A percentile compares a stretch with the other conserved stretches of the same genome.
These are phyloP conservation scores for Talaromyces sp. DNA, from an alignment of 2,329 filamentous ascomycete species.

Conservation along the genomic window DNA sequence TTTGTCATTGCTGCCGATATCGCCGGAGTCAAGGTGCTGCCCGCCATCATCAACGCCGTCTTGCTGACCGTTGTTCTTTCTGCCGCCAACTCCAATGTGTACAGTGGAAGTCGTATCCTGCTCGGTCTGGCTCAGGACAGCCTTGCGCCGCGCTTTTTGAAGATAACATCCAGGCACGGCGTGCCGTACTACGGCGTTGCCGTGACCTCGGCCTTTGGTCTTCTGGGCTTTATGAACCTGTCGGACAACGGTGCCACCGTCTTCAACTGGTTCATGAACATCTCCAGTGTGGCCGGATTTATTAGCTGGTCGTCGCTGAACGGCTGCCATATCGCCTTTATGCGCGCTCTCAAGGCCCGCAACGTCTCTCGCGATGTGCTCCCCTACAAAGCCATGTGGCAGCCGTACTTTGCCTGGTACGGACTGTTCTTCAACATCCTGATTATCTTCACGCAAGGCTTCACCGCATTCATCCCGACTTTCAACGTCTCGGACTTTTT, in stretches of 20 bases:
- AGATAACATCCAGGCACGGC: conserved; percentile 55
- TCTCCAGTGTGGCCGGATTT: conserved; percentile 64
- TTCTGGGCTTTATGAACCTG: conserved; percentile 65
- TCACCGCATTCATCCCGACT: conserved; percentile 59
- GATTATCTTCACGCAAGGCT: conserved; percentile 65
- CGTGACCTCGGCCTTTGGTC: conserved; percentile 54
- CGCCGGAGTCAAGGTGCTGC: conserved; percentile 61
- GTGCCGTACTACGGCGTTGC: conserved; percentile 61
- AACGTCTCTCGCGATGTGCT: conserved; percentile 53
- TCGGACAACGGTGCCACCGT: conserved; percentile 51
- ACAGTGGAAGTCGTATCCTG: conserved; percentile 65
- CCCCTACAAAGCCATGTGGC: conserved; percentile 58
- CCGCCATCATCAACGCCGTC: conserved; percentile 71
- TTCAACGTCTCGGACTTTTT: conserved; percentile 56
- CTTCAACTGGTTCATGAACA: conserved; percentile 70
- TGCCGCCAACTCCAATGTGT: conserved; percentile 73
- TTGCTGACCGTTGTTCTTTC: conserved; percentile 74
- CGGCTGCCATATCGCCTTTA: conserved; percentile 61
- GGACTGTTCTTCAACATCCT: conserved; percentile 62
- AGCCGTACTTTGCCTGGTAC: conserved; percentile 63
- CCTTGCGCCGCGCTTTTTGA: conserved; percentile 60
- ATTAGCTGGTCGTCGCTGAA: conserved; percentile 57
- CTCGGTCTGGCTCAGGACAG: conserved; percentile 62
- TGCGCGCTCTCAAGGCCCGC: conserved; percentile 54
- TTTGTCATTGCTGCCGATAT: conserved; percentile 42